Evolutionary conservation across 2,329 filamentous ascomycete genomes (phyloP).

Genomic region (Penicillium digitatum): DNA sequence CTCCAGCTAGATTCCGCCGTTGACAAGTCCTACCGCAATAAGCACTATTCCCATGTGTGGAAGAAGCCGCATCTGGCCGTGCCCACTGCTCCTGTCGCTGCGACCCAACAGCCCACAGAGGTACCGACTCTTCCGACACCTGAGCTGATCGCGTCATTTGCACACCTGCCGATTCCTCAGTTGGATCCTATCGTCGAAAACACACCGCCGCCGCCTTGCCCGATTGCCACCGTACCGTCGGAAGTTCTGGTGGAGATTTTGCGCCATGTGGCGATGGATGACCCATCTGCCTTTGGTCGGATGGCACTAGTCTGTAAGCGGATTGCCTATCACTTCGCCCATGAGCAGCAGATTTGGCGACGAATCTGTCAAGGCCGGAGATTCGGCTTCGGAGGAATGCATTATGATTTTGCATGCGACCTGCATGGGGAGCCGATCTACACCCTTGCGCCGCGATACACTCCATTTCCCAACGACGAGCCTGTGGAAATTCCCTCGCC

Average conservation of each 20-base stretch:
- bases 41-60: slow-evolving; percentile 72
- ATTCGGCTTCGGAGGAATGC: slow-evolving; percentile 79
- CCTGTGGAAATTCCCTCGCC: slow-evolving; percentile 34
- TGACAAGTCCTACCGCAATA: slow-evolving; percentile 81
- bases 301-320: slow-evolving; percentile 79
- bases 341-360: slow-evolving; percentile 84
- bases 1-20: slow-evolving; percentile 74
- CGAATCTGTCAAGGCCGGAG: slow-evolving; percentile 65
- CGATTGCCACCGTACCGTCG: slow-evolving; percentile 70
- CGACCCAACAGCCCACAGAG: slow-evolving; percentile 56
- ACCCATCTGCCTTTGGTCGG: slow-evolving; percentile 72
- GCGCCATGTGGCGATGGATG: slow-evolving; percentile 65
- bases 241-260: slow-evolving; percentile 83
- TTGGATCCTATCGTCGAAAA: slow-evolving; percentile 67
- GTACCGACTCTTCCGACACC: slow-evolving; percentile 50
- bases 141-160: slow-evolving; percentile 73
- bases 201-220: slow-evolving; percentile 70
- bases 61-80: slow-evolving; percentile 46
- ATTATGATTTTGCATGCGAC: slow-evolving; percentile 68
- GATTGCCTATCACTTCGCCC: slow-evolving; percentile 76
- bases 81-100: slow-evolving; percentile 51
- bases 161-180: slow-evolving; percentile 63
- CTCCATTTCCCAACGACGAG: slow-evolving; percentile 31
- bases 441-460: slow-evolving; percentile 33
- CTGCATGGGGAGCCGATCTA: slow-evolving; percentile 47